A percentile compares a stretch with the other conserved stretches of the same genome.
phyloP scores from a whole-genome alignment of 345 rosid genomes.

The Heritiera fomes region DNA sequence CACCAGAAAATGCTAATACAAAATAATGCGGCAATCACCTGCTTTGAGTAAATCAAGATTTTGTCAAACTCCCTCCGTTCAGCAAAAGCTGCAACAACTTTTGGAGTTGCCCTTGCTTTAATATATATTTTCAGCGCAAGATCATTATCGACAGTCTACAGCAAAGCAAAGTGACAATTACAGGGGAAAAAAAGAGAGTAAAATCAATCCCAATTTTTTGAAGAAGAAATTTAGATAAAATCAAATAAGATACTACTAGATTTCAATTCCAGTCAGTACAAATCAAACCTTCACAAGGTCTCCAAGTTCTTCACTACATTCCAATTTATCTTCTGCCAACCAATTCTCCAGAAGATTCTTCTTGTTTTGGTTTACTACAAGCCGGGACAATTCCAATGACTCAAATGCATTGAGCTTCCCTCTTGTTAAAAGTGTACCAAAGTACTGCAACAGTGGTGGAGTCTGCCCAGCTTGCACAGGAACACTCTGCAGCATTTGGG shows the following conservation, averaged over 20 bases:
- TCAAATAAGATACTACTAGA: background rate
- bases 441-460: slow-evolving; percentile 95
- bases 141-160: slow-evolving; percentile 97
- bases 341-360: slow-evolving; percentile 95
- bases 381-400: slow-evolving; percentile 96
- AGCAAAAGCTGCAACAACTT: slow-evolving; percentile 99
- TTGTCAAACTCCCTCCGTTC: slow-evolving; percentile 98
- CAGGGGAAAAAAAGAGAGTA: slow-evolving; percentile 8
- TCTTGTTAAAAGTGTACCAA: slow-evolving; percentile 89
- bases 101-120: slow-evolving; percentile 95
- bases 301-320: slow-evolving; percentile 98
- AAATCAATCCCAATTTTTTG: slow-evolving; percentile 5
- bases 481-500: slow-evolving; percentile 67
- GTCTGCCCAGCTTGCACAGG: slow-evolving; percentile 99
- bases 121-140: slow-evolving; percentile 94
- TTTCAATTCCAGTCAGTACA: background rate
- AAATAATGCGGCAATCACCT: slow-evolving; percentile 45
- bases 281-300: slow-evolving; percentile 94
- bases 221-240: slow-evolving; percentile 7
- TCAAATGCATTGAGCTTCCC: slow-evolving; percentile 98
- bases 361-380: slow-evolving; percentile 97
- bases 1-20: background rate
- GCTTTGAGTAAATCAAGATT: slow-evolving; percentile 88
- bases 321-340: slow-evolving; percentile 98
- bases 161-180: slow-evolving; percentile 25